Evolutionary conservation across 352 stramenopile species (phyloP).

Genomic region (Pythium aristosporum): DNA sequence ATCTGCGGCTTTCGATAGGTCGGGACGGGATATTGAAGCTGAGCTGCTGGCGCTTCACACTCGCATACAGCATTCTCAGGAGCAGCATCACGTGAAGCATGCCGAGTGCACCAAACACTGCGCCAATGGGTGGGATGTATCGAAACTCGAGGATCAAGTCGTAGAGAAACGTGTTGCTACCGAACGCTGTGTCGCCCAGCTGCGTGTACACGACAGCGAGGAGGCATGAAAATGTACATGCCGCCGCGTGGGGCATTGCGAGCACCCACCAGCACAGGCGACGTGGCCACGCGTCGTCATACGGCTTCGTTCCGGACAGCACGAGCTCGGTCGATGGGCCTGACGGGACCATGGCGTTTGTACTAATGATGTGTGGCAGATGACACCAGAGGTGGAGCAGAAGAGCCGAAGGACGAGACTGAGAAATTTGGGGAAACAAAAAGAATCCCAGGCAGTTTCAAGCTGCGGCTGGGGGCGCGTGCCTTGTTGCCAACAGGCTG

Average conservation of each 20-base stretch:
- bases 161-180: constrained; percentile 3
- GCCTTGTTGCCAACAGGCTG: no score
- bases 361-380: neutral
- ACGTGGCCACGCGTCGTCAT: neutral
- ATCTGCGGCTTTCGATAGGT: neutral
- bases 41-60: neutral
- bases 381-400: no score
- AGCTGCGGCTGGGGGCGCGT: no score
- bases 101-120: neutral
- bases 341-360: neutral
- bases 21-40: neutral
- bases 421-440: no score
- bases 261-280: neutral
- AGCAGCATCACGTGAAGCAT: neutral
- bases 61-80: neutral
- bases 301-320: neutral
- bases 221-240: neutral
- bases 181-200: neutral
- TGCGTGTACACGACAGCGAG: neutral
- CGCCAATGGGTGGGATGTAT: neutral
- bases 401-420: no score
- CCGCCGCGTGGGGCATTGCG: neutral
- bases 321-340: neutral
- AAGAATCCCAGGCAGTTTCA: no score
- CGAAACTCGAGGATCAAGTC: neutral